Base-by-base conservation (phyloP, 257 asterid genomes). In the Lycium barbarum region DNA sequence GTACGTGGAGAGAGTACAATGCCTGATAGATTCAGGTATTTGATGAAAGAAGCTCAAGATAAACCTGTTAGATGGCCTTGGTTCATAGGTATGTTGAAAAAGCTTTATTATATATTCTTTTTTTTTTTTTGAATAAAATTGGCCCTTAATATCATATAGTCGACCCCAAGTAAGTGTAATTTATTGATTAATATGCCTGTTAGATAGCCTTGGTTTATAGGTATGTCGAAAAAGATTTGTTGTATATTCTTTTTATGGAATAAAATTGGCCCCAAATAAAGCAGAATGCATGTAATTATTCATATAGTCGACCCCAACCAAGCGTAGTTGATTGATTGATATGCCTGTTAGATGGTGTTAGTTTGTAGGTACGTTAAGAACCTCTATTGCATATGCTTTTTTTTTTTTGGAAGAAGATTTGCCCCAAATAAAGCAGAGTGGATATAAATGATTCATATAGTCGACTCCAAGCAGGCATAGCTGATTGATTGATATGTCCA, bases 21-120 rank as follows among this genome's bases (percentile, higher is more conserved):
- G 98, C 99, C 98, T 0, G 96, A 94, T 13, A 94, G 96, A 86
- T 95, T 94, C 90, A 89, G 97, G 87, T 87, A 87, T 74, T 90
- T 93, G 93, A 87, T 92, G n/a, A 92, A 89, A 89, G 98, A 92
- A 89, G 97, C 83, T 85, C 94, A 98, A 83, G 99, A 91, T 38
- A 88, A 92, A 86, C 96, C 98, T 74, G 86, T 92, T 81, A 82
- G 93, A 71, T 94, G 98, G 98, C 98, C 98, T 81, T 93, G 91
- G 93, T 87, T 93, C 74, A 86, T 95, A 33, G 98, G 98, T 95
- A 82, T 17, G 26, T 20, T 0, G 0, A 45, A 18, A 17, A 45
- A n/a, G 18, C n/a, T 45, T 10, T 11, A 26, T 63, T 22, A 15
- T 63, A 22, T 40, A 5, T 15, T 38, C 14, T 3, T 70, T 38